Evolutionary conservation across 2,329 filamentous ascomycete genomes (phyloP).

Genomic region (Sporothrix globosa): DNA sequence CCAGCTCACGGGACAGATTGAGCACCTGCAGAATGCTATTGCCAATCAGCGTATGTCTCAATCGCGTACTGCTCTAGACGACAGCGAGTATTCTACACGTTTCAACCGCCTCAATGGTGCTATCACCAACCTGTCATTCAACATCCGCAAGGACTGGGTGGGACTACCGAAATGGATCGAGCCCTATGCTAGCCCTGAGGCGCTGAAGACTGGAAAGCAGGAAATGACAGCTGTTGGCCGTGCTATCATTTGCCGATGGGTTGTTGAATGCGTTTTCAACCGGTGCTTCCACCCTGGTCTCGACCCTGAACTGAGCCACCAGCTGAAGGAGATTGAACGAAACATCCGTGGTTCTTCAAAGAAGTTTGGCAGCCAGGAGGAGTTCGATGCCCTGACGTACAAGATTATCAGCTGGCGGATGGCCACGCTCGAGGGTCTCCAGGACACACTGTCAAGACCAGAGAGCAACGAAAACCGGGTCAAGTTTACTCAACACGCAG

Average conservation of each 20-base stretch:
- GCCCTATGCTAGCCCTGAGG: constrained; percentile 79
- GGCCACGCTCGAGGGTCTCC: constrained; percentile 88
- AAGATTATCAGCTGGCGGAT: constrained; percentile 94
- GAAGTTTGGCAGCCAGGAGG: constrained; percentile 75
- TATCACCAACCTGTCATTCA: constrained; percentile 92
- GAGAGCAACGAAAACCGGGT: constrained; percentile 68
- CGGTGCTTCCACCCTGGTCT: constrained; percentile 90
- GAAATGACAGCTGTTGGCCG: constrained; percentile 97
- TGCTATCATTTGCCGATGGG: constrained; percentile 84
- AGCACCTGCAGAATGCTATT: constrained; percentile 94
- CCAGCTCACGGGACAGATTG: constrained; percentile 81
- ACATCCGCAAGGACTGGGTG: constrained; percentile 93
- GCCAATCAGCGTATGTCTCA: constrained; percentile 94
- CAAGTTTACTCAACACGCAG: constrained; percentile 70
- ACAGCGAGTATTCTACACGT: constrained; percentile 87
- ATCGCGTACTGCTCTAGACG: constrained; percentile 90
- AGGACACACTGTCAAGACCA: constrained; percentile 67
- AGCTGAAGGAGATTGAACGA: constrained; percentile 83
- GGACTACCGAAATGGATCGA: constrained; percentile 79
- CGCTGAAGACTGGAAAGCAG: constrained; percentile 83
- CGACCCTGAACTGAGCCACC: constrained; percentile 72
- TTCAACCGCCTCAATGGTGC: constrained; percentile 92
- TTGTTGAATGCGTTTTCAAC: constrained; percentile 89
- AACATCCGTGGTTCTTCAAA: constrained; percentile 81
- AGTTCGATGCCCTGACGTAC: constrained; percentile 82